Base-by-base conservation (phyloP, 1,284 basidiomycete species). In the Psilocybe mexicana region DNA sequence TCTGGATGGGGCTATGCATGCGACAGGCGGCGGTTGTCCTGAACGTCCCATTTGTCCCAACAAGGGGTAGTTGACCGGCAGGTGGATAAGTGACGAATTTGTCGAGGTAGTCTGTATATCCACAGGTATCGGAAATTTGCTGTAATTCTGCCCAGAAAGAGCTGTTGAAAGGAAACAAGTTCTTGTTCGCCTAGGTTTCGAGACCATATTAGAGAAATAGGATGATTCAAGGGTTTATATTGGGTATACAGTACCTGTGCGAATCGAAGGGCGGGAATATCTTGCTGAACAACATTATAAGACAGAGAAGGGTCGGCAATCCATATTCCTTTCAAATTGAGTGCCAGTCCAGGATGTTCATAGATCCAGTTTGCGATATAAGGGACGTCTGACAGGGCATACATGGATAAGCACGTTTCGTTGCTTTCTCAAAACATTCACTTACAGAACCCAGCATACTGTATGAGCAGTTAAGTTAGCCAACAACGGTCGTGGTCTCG, bases 281-380 rank as follows among this genome's bases (percentile, higher is more conserved):
- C 75, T 59, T 81, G 67, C 54, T 77, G 76, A 8, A 78, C 72
- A 6, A 76, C 74, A 26, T 58, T 65, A 54, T 72, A 74, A 2
- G 72, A 69, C n/a, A 73, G 69, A 67, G 69, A 74, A 74, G 86
- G 87, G 65, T 89, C 86, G 10, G 77, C 79, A 24, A 90, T 82
- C 81, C 82, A 88, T 42, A 88, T 82, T 0, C 87, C 87, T 63
- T 85, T 82, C 45, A 88, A 70, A 25, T 78, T 74, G 2, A 88
- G 71, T 54, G 83, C 80, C 25, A 89, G 67, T 0, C 72, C 74
- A 0, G 84, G 82, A 56, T 90, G 76, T 54, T 84, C 81, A 61
- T 84, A 88, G 47, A 89, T 83, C 68, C 79, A 87, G 65, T 88
- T 85, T 6, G 88, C 87, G 58, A 88, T 85, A 63, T 89, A 86